Percentiles rank a stretch among this genome's conserved stretches.
These are phyloP conservation scores for Earliella scabrosa DNA, from an alignment of 1,284 basidiomycete species.

Conservation along the genomic window DNA sequence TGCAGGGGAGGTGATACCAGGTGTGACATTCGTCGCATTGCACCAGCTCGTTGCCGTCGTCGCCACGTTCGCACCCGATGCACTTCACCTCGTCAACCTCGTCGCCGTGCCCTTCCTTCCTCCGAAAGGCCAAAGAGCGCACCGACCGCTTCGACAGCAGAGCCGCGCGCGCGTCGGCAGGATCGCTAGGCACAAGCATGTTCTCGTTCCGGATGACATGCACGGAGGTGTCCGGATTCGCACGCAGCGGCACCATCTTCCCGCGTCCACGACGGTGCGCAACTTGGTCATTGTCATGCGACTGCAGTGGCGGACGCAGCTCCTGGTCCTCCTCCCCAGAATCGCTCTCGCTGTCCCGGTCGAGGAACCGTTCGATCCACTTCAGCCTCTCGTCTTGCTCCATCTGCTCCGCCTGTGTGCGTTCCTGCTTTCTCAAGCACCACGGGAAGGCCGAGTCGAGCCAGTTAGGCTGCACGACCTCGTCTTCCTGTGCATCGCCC, in stretches of 20 bases:
- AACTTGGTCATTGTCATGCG: conserved; percentile 36
- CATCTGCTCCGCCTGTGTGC: conserved; percentile 50
- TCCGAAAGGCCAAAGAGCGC: conserved; percentile 57
- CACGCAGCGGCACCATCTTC: conserved; percentile 62
- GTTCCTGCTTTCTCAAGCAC: conserved; percentile 60
- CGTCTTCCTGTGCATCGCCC: conserved; percentile 15
- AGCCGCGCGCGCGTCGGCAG: conserved; percentile 73
- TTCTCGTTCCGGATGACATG: conserved; percentile 21
- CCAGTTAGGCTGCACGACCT: conserved; percentile 64
- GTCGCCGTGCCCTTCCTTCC: conserved; percentile 37
- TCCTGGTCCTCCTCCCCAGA: conserved; percentile 43
- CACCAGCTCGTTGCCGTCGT: conserved; percentile 71
- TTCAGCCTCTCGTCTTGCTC: conserved; percentile 62
- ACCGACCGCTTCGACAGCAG: conserved; percentile 71
- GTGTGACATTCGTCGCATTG: conserved; percentile 76
- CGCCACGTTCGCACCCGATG: conserved; percentile 60
- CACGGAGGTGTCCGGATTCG: conserved; percentile 40
- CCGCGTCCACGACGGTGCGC: conserved; percentile 50
- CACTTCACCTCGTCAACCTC: conserved; percentile 57
- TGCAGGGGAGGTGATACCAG: conserved; percentile 80
- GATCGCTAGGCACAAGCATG: conserved; percentile 59
- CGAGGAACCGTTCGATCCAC: conserved; percentile 62
- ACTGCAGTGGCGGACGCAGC: conserved; percentile 34
- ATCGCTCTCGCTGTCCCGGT: conserved; percentile 61
- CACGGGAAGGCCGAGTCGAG: conserved; percentile 78